Conservation (phyloP, 495 filamentous ascomycete species). For the Haplographium delicatum region DNA sequence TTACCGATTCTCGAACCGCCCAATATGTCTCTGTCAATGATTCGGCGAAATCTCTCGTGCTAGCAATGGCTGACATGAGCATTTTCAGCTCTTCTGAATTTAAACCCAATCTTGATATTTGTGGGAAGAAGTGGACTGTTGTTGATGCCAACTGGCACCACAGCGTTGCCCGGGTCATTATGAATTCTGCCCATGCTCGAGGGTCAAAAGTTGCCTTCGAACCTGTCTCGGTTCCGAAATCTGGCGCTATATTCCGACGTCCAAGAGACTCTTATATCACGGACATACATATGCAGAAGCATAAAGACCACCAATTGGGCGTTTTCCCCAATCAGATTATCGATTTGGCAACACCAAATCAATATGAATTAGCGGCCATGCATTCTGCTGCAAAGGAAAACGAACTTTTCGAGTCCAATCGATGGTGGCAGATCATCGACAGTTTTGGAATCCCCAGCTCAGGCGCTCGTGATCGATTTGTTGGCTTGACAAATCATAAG, state of each 20-base stretch:
- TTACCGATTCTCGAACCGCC: conserved; percentile 58
- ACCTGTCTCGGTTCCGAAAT: conserved; percentile 82
- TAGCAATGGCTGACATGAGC: conserved; percentile 93
- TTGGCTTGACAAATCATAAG: conserved; percentile 48
- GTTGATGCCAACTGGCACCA: conserved; percentile 79
- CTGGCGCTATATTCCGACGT: conserved; percentile 56
- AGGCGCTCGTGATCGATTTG: conserved; percentile 57
- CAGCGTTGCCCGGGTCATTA: conserved; percentile 31
- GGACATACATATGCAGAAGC: background rate
- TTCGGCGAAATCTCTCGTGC: conserved; percentile 65
- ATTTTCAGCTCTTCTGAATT: conserved; percentile 54
- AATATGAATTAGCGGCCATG: conserved; percentile 73
- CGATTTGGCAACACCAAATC: conserved; percentile 76
- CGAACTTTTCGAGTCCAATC: conserved; percentile 57
- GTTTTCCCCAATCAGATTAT: conserved; percentile 35
- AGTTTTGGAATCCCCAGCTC: conserved; percentile 54
- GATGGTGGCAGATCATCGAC: conserved; percentile 81
- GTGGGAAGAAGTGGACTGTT: conserved; percentile 55
- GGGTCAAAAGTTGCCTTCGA: conserved; percentile 69
- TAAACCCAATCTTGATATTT: background rate
- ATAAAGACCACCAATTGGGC: background rate
- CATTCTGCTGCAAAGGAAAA: conserved; percentile 55
- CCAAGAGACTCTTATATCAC: conserved; percentile 17
- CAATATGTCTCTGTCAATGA: conserved; percentile 93
- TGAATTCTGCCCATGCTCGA: conserved; percentile 39